Percentiles rank a stretch among this genome's conserved stretches.
Evolutionary conservation across 108 stramenopile genomes (phyloP).

Genomic region (Skeletonema tropicum): DNA sequence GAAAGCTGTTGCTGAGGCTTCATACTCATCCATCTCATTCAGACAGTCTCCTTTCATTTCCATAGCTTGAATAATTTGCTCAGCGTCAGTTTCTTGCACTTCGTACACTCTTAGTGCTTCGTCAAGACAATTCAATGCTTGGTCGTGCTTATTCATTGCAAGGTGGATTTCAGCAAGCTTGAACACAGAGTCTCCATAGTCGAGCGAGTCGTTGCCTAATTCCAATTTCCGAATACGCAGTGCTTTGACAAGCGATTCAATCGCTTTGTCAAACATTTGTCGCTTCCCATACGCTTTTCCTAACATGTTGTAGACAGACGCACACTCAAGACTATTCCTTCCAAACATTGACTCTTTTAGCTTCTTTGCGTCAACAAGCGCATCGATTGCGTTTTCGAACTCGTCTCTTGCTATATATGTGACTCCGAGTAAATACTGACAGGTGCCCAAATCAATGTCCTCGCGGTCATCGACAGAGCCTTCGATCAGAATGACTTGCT

Average conservation of each 20-base stretch:
- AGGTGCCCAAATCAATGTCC: constrained; percentile 34
- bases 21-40: constrained; percentile 23
- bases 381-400: constrained; percentile 31
- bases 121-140: constrained; percentile 40
- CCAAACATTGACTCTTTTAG: constrained; percentile 35
- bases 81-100: constrained; percentile 3
- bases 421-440: constrained; percentile 39
- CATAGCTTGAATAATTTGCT: constrained; percentile 18
- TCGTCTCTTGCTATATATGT: constrained; percentile 41
- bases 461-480: constrained; percentile 10
- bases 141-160: constrained; percentile 30
- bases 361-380: constrained; percentile 16
- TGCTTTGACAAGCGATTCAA: constrained; percentile 53
- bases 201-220: constrained; percentile 54
- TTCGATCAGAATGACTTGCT: constrained; percentile 43
- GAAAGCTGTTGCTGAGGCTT: constrained; percentile 17
- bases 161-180: constrained; percentile 43
- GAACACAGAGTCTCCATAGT: constrained; percentile 41
- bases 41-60: constrained; percentile 43
- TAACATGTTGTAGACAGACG: constrained; percentile 38
- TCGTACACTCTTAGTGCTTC: constrained; percentile 35
- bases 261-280: constrained; percentile 44
- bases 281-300: constrained; percentile 46
- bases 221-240: constrained; percentile 51
- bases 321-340: constrained; percentile 43